Evolutionary conservation across 176 grass and related monocot species (phyloP), one percentile per base, ranked within the genome.

Genomic region (Oryza glaberrima): DNA sequence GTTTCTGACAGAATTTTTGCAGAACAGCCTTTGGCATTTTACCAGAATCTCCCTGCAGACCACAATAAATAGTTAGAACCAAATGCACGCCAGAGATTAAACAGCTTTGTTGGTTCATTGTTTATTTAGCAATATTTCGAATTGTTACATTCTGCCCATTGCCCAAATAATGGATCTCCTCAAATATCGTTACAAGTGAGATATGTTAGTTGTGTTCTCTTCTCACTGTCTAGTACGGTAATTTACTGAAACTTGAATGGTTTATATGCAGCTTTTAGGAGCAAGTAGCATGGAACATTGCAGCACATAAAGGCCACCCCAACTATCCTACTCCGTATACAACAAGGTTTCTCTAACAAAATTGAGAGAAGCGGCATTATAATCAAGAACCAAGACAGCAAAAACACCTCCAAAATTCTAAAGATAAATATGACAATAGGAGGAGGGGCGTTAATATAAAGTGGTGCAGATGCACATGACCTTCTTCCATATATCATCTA

Each of bases 401-500:
- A 65, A 52, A 81, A 81, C 46, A 70, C 6, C 66, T 49, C 56
- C 32, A 70, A 56, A 70, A 81, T 17, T 40, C n/a, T 46, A 48
- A 83, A 48, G 35, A 75, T 75, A 72, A 25, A 13, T 47, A 25
- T 17, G 9, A 40, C 19, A 43, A 66, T 49, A 74, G 64, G 64
- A 15, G 17, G 74, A 15, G 17, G 74, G 16, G 40, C 20, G 4
- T 66, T 36, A 69, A 65, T 63, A 76, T 73, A 28, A 63, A 80
- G 77, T 38, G 58, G 35, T 69, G 38, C 34, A 79, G 69, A 81
- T 47, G 72, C 70, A 77, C 30, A 56, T 70, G 51, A 91, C 96
- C 93, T 98, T 95, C 83, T 92, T 98, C 96, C 95, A 98, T 69
- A 98, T 88, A 41, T 98, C 93, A 79, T 98, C 96, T 86, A 98